Evolutionary conservation across 1,139 yeast genomes (phyloP).

Genomic region (Dujonia santamariae): DNA sequence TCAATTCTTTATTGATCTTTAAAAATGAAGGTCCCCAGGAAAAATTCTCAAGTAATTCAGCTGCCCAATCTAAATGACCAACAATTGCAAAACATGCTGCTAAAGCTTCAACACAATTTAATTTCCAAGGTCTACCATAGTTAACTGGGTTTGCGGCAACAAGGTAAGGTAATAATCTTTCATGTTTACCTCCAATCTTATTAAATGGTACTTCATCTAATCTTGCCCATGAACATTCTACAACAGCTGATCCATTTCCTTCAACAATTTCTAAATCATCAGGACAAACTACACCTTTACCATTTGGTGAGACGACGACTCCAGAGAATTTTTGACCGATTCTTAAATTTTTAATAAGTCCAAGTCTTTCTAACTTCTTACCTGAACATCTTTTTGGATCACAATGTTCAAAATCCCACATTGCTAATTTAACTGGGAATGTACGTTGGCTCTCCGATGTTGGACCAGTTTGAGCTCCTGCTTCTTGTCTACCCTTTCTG

Average conservation of each 20-base stretch:
- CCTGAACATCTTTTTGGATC: conserved; percentile 98
- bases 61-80: conserved; percentile 90
- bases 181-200: conserved; percentile 89
- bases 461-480: conserved; percentile 24
- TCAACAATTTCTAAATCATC: conserved; percentile 78
- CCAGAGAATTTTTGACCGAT: conserved; percentile 94
- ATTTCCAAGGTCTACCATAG: conserved; percentile 94
- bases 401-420: conserved; percentile 98
- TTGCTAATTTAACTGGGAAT: conserved; percentile 74
- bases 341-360: conserved; percentile 71
- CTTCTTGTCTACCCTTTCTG: conserved; percentile 49
- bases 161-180: conserved; percentile 81
- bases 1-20: conserved; percentile 74
- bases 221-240: conserved; percentile 98
- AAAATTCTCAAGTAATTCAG: conserved; percentile 67
- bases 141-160: conserved; percentile 97
- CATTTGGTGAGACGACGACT: conserved; percentile 89
- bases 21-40: conserved; percentile 92
- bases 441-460: conserved; percentile 14
- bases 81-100: conserved; percentile 97
- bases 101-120: conserved; percentile 94
- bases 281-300: conserved; percentile 88
- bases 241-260: conserved; percentile 87
- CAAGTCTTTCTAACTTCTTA: conserved; percentile 85
- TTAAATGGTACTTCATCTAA: conserved; percentile 91